Evolutionary conservation across 257 asterid species (phyloP), one percentile per base, ranked within the genome.

Genomic region (Primulina tabacum): DNA sequence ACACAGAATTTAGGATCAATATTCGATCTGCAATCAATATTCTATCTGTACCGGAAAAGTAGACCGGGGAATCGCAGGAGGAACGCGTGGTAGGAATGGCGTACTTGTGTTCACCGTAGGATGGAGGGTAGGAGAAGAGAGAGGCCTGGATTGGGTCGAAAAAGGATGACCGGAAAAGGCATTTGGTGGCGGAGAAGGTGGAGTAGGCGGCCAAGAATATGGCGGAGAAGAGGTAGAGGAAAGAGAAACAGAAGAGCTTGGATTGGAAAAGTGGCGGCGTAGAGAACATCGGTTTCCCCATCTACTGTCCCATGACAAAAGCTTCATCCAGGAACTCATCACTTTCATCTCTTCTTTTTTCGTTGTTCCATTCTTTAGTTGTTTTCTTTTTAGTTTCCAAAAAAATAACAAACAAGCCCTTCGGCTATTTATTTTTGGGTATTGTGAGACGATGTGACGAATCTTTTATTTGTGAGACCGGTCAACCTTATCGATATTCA

Each of bases 91-190:
- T 94, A 7, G 96, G 95, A 20, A 87, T 64, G 70, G 97, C 83
- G 60, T 91, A 79, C 70, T 94, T 94, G 81, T 94, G 96, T 73
- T 89, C 92, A 4, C 96, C 99, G 61, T 94, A 94, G n/a, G 99
- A 90, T 2, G 94, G 33, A 28, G 96, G 95, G 73, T 93, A 93
- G 7, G 71, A 56, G 55, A 89, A 94, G 32, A 91, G 90, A 0
- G 94, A 81, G 60, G 71, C 71, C 71, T 85, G 96, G 12, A 94
- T 63, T 0, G 95, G 97, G 68, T 87, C 96, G 79, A 79, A 82
- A 4, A 95, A 96, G 1, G 97, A 85, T 0, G 87, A 84, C 65
- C 96, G 74, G 78, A 89, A 82, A 59, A 84, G 73, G 85, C 99
- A 89, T 75, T 63, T 88, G 74, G 84, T 74, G 75, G 88, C 75